These are phyloP conservation scores for Scheffersomyces amazonensis DNA, from an alignment of 805 yeast genomes.

Conservation along the genomic window DNA sequence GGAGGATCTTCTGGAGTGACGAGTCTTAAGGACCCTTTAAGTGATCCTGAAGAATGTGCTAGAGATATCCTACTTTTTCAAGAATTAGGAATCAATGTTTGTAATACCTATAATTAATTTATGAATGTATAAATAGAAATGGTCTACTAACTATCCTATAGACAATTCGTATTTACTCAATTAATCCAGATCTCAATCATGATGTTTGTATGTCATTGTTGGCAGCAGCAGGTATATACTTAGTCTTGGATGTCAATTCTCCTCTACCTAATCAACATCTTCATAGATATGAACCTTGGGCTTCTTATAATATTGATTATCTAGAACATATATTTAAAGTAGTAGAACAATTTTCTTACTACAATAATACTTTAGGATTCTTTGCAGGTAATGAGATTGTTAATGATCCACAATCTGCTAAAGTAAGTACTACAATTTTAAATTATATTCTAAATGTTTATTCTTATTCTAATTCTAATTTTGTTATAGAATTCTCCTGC, in stretches of 20 bases:
- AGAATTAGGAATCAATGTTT: slow-evolving; percentile 70
- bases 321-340: slow-evolving; percentile 74
- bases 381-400: slow-evolving; percentile 92
- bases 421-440: slow-evolving; percentile 12
- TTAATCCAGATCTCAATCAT: slow-evolving; percentile 79
- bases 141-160: slow-evolving; percentile 13
- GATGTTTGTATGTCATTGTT: slow-evolving; percentile 88
- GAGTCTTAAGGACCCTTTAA: slow-evolving; percentile 65
- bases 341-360: slow-evolving; percentile 75
- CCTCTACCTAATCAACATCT: slow-evolving; percentile 76
- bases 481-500: slow-evolving; percentile 51
- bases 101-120: background rate
- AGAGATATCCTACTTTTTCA: slow-evolving; percentile 82
- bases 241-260: slow-evolving; percentile 88
- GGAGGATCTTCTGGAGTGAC: slow-evolving; percentile 84
- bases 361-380: slow-evolving; percentile 85
- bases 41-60: slow-evolving; percentile 69
- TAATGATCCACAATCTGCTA: slow-evolving; percentile 73
- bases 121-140: too few species aligned
- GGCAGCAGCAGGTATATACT: slow-evolving; percentile 89
- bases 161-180: slow-evolving; percentile 84
- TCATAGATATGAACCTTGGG: slow-evolving; percentile 94
- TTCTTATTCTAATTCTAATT: slow-evolving; percentile 3
- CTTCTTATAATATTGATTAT: slow-evolving; percentile 69
- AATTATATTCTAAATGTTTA: background rate